Base-by-base conservation (phyloP, 306 rosid species). In the Canavalia gladiata region DNA sequence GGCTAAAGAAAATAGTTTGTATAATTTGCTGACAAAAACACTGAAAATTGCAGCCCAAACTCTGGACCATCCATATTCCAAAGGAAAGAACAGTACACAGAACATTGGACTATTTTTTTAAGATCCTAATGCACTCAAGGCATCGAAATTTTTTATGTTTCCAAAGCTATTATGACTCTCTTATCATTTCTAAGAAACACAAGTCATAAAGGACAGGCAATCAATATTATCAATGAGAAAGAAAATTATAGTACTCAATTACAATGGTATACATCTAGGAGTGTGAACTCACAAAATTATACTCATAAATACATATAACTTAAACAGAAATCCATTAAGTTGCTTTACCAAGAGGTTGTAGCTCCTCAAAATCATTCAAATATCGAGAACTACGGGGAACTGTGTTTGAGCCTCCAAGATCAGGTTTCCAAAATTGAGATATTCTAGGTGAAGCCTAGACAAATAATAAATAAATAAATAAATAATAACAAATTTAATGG, bases 331-430 rank as follows among this genome's bases (percentile, higher is more conserved):
- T 68, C 41, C 35, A 79, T 49, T 42, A 71, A 75, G 18, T 63
- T 85, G n/a, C 49, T 70, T 87, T 93, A 95, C 99, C 99, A 43
- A 95, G 95, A 71, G 97, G 77, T 18, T 75, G 89, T 86, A 92
- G 90, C 92, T 91, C 97, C 91, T 95, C 99, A 83, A 95, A 95
- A 87, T 95, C 99, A 88, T 86, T 93, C 79, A 93, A 86, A 89
- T 93, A 95, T 51, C 99, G 90, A 85, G 99, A 95, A 84, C 90
- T 90, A 25, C 72, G 88, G 43, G 85, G 85, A 80, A 89, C 81
- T 74, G 91, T 77, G 68, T 82, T 81, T 72, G 94, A 83, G 77
- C 87, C 90, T 67, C 89, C 97, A 83, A 87, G 74, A 83, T 86
- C 97, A 87, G 90, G 88, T 66, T 87, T 92, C 99, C 97, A 93